Evolutionary conservation across 805 yeast species (phyloP).

Genomic region (Metschnikowia baotianmanensis): DNA sequence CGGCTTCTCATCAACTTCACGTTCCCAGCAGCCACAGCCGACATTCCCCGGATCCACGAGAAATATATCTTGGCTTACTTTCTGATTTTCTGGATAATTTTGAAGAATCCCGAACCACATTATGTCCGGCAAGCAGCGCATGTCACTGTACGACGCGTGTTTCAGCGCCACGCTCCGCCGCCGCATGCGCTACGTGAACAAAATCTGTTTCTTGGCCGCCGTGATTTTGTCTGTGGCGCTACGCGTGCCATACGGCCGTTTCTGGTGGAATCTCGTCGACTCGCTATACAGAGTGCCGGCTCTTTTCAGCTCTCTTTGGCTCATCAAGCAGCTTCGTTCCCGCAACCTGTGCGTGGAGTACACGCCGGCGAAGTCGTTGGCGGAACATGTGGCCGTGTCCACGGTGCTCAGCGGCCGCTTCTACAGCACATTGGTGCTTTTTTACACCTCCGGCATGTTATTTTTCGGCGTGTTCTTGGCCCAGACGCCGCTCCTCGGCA

Average conservation of each 20-base stretch:
- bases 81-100: no score
- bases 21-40: no score
- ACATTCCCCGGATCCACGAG: no score
- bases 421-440: slow-evolving; percentile 12
- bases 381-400: slow-evolving; percentile 23
- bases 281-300: slow-evolving; percentile 31
- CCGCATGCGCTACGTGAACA: slow-evolving; percentile 35
- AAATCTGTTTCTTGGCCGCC: slow-evolving; percentile 29
- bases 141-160: slow-evolving; percentile 22
- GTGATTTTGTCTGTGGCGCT: slow-evolving; percentile 24
- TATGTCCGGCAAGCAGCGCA: slow-evolving; percentile 10
- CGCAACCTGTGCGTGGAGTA: slow-evolving; percentile 30
- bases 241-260: slow-evolving; percentile 26
- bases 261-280: slow-evolving; percentile 27
- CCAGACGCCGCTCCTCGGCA: slow-evolving; percentile 25
- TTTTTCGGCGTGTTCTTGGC: slow-evolving; percentile 25
- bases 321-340: slow-evolving; percentile 27
- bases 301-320: slow-evolving; percentile 27
- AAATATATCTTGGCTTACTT: no score
- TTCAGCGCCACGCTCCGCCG: slow-evolving; percentile 32
- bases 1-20: no score
- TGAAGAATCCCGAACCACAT: not conserved
- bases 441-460: slow-evolving; percentile 13
- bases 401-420: slow-evolving; percentile 20
- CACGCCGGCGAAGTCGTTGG: slow-evolving; percentile 32